Evolutionary conservation across 2,329 filamentous ascomycete species (phyloP), one percentile per base, ranked within the genome.

Genomic region (Sporothrix sp.): DNA sequence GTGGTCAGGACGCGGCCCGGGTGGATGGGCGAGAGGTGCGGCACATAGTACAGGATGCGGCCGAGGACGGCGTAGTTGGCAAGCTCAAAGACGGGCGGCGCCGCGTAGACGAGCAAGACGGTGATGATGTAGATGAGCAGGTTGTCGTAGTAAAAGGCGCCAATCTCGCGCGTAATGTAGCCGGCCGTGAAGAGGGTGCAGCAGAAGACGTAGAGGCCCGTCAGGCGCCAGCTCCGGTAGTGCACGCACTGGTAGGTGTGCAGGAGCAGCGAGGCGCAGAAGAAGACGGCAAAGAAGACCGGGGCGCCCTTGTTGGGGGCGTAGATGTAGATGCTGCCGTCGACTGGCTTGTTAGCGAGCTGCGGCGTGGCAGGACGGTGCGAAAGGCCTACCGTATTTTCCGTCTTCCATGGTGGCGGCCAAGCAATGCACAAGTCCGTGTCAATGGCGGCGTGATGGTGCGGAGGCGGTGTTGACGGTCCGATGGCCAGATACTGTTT

Each of bases 21-120:
- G 14, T 71, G 66, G n/a, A 78, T 60, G 0, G 79, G 79, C 0
- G 79, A 69, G 48, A 74, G 69, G 59, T 79, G 76, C 0, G 81
- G 81, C 2, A 82, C 69, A 62, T 83, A 84, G 64, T 75, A 75
- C 23, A 84, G 68, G 10, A 81, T 68, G 2, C 80, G 74, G 3
- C 75, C 75, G 48, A 85, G 74, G 53, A 82, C 69, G 58, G 81
- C 74, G 63, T 84, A 84, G 64, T 84, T 82, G 52, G 75, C 72
- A 3, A 81, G 73, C 53, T 81, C 78, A 46, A 82, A 74, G 4
- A 84, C 66, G 0, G 81, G 81, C 59, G 72, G 50, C 27, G 65
- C 57, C 2, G 63, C 60, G 46, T 65, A 66, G 40, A 70, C 62
- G 8, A 70, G 59, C 13, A 64, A 62, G 36, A 61, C 60, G 52